Evolutionary conservation across 2,329 filamentous ascomycete genomes (phyloP), one percentile per base, ranked within the genome.

Genomic region (Aspergillus sclerotialis): DNA sequence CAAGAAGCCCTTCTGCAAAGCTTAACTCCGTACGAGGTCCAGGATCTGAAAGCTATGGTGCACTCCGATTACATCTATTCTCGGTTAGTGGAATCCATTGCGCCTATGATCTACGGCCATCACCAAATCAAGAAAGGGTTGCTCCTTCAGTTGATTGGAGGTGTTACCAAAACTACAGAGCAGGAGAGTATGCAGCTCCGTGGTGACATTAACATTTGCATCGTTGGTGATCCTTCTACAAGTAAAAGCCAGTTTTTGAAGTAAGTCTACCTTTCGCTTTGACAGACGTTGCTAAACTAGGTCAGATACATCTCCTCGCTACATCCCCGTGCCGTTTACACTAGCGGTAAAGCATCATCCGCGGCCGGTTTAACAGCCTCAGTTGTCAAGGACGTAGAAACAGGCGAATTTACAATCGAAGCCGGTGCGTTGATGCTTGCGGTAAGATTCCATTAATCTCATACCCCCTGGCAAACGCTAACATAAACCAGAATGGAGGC

Each of bases 181-280:
- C 49, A 57, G 32, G 92, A 98, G 64, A 90, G 87, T 42, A 94
- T 98, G 87, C 80, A 89, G 44, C 74, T 98, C 28, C 81, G 92
- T 74, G 92, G 92, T 48, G 92, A 98, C 56, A 89, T 98, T 70
- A 98, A 98, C 66, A 94, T 98, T 43, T 98, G 92, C 63, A 86
- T 98, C 48, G 92, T 98, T 38, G 92, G 92, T 40, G 92, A 98
- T 56, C 92, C 92, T 1, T 94, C 86, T 8, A 98, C 92, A 2
- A 94, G 87, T 46, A 98, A 98, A 62, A 95, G 89, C 19, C 92
- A 98, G 52, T 98, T 98, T 62, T 69, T 98, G 50, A 96, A 96
- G 68, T 69, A 54, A 52, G 72, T 53, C 7, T 5, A 1, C 11
- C 5, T 1, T 9, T 12, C 1, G 3, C 9, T 15, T 8, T 19